Conservation (phyloP, 2,329 filamentous ascomycete genomes). For the Fusarium sp. region DNA sequence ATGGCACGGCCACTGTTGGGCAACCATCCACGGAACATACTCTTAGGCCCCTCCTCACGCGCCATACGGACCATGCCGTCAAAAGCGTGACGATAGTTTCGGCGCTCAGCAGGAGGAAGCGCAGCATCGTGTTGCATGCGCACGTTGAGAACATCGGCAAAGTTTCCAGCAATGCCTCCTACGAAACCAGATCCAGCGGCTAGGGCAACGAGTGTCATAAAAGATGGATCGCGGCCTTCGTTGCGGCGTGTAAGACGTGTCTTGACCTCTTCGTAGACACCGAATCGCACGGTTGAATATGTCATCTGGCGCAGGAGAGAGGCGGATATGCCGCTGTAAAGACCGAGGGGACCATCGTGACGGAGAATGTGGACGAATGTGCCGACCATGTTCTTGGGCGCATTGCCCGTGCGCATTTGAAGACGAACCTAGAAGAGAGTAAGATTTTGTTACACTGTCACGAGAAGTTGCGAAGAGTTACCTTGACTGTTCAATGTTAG, state of each 20-base stretch:
- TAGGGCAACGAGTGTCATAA: constrained; percentile 83
- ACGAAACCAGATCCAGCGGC: constrained; percentile 86
- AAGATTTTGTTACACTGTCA: not conserved
- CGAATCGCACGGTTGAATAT: constrained; percentile 96
- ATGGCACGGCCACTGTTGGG: constrained; percentile 84
- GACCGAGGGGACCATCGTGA: constrained; percentile 77
- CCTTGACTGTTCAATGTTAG: constrained; percentile 61
- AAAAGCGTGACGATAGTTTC: constrained; percentile 90
- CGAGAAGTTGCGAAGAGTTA: constrained; percentile 8
- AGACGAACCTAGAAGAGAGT: constrained; percentile 74
- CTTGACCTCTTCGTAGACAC: constrained; percentile 95
- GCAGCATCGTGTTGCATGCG: constrained; percentile 96
- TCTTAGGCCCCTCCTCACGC: constrained; percentile 80
- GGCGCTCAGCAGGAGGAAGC: constrained; percentile 75
- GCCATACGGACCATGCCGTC: constrained; percentile 89
- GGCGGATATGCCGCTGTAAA: constrained; percentile 93
- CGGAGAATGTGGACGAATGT: constrained; percentile 86
- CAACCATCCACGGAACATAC: constrained; percentile 86
- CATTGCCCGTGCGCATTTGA: constrained; percentile 82
- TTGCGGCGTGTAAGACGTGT: constrained; percentile 63
- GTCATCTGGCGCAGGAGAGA: constrained; percentile 93
- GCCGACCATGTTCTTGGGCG: constrained; percentile 82
- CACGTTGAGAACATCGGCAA: constrained; percentile 95
- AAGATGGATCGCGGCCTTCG: constrained; percentile 65
- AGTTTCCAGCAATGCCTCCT: constrained; percentile 91